Percentiles rank a stretch among this genome's conserved stretches.
phyloP scores from a whole-genome alignment of 176 grass and related monocot species.

The Bromus sterilis region DNA sequence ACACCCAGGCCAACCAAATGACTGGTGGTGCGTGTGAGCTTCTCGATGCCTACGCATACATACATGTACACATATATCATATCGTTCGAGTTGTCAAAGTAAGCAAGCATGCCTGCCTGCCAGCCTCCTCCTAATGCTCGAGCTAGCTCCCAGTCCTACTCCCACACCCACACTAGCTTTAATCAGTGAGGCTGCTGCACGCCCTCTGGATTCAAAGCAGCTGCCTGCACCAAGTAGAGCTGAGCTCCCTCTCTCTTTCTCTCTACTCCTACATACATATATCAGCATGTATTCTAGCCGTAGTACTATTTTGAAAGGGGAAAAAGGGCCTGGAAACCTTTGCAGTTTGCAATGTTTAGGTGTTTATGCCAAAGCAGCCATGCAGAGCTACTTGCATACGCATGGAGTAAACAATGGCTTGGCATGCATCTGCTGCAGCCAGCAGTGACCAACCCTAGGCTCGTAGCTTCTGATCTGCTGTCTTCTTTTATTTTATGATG shows the following conservation, averaged over 20 bases:
- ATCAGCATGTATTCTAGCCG: neutral
- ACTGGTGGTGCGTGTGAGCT: slow-evolving; percentile 40
- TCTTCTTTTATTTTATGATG: slow-evolving; percentile 27
- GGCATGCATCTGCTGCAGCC: neutral
- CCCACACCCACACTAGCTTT: slow-evolving; percentile 43
- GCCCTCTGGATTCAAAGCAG: neutral
- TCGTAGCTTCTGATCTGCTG: slow-evolving; percentile 38
- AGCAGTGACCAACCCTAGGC: slow-evolving; percentile 36
- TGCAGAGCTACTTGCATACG: neutral
- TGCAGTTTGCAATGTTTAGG: slow-evolving; percentile 34
- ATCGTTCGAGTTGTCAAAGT: slow-evolving; percentile 28
- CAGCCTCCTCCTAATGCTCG: slow-evolving; percentile 19
- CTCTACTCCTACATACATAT: neutral
- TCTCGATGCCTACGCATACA: slow-evolving; percentile 22
- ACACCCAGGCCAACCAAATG: slow-evolving; percentile 31
- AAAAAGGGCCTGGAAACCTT: slow-evolving; percentile 13
- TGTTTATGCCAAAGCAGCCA: slow-evolving; percentile 55
- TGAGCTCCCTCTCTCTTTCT: neutral
- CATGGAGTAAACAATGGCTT: slow-evolving; percentile 20
- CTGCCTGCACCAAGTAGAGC: slow-evolving; percentile 18
- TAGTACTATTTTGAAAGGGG: neutral
- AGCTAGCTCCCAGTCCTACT: slow-evolving; percentile 36
- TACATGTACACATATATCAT: slow-evolving; percentile 13
- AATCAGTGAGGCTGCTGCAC: slow-evolving; percentile 30
- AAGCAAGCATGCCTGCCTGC: slow-evolving; percentile 7